Evolutionary conservation across 164 flowering plant genomes (phyloP).

Genomic region (Stephania yunnanensis): DNA sequence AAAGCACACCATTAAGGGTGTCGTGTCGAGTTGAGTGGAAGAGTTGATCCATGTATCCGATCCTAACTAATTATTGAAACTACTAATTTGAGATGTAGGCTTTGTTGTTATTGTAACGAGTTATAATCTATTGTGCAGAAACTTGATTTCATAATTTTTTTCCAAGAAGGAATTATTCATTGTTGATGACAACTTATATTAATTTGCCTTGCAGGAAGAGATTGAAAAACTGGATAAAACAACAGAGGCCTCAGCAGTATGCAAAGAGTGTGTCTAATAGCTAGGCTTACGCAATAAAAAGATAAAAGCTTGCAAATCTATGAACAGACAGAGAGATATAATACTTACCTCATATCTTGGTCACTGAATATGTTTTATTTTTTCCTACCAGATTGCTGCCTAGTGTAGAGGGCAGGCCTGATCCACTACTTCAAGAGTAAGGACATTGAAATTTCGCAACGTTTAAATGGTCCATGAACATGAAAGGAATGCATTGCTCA

Average conservation of each 20-base stretch:
- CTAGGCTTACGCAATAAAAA: too few relatives aligned
- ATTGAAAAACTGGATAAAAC: conserved; percentile 62
- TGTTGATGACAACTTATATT: not conserved
- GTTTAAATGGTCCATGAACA: not conserved
- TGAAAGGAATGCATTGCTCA: not conserved
- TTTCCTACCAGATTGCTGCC: conserved; percentile 36
- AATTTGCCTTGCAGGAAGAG: conserved; percentile 50
- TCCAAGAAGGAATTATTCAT: not conserved
- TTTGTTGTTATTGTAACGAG: too few relatives aligned
- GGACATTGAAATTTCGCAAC: not conserved
- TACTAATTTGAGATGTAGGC: too few relatives aligned
- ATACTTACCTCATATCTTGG: too few relatives aligned
- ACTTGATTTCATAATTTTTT: not conserved
- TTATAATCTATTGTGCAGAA: too few relatives aligned
- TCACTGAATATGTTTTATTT: not conserved
- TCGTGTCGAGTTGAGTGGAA: too few relatives aligned
- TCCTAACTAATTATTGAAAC: too few relatives aligned
- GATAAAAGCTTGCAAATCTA: too few relatives aligned
- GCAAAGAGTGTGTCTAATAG: conserved; percentile 56
- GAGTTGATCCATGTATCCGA: too few relatives aligned
- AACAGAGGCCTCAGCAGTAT: conserved; percentile 54
- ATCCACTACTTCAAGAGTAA: conserved; percentile 75
- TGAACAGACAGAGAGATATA: too few relatives aligned
- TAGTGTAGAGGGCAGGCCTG: conserved; percentile 47
- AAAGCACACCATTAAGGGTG: too few relatives aligned